phyloP scores from a whole-genome alignment of 345 rosid species.

The Toxicodendron radicans region DNA sequence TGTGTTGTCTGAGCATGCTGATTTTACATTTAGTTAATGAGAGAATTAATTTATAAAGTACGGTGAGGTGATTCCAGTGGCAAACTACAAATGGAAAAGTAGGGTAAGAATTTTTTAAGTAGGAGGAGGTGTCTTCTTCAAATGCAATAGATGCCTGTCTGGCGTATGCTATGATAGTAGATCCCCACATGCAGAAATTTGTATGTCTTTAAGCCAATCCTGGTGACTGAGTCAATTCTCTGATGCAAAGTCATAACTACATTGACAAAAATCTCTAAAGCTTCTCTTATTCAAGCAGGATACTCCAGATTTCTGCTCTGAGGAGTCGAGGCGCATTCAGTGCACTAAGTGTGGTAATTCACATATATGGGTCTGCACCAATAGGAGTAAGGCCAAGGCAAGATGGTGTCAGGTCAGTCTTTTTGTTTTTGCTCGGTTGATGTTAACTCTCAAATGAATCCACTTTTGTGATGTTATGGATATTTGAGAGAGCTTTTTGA shows the following conservation, averaged over 20 bases:
- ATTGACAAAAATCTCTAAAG: neutral
- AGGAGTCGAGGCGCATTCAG: conserved; percentile 95
- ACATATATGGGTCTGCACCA: conserved; percentile 97
- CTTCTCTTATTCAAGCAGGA: conserved; percentile 40
- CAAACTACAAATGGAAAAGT: neutral
- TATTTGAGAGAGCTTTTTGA: conserved; percentile 14
- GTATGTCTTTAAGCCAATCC: conserved; percentile 8
- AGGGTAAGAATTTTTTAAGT: neutral
- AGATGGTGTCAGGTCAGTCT: conserved; percentile 95
- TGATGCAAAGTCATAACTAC: neutral
- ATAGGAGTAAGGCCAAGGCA: conserved; percentile 76
- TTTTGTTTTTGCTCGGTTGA: conserved; percentile 4
- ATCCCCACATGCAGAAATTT: neutral
- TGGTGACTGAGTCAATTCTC: conserved; percentile 7
- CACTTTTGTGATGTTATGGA: conserved; percentile 14
- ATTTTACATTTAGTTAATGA: neutral
- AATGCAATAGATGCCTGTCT: neutral
- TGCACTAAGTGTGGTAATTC: conserved; percentile 92
- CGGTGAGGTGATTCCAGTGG: neutral
- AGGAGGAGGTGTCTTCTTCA: neutral
- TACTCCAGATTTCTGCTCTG: conserved; percentile 61
- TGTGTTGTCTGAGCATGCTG: neutral
- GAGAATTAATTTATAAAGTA: neutral
- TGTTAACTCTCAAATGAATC: neutral
- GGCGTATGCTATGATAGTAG: neutral